Evolutionary conservation across 495 filamentous ascomycete species (phyloP).

Genomic region (Bacidia rubella): DNA sequence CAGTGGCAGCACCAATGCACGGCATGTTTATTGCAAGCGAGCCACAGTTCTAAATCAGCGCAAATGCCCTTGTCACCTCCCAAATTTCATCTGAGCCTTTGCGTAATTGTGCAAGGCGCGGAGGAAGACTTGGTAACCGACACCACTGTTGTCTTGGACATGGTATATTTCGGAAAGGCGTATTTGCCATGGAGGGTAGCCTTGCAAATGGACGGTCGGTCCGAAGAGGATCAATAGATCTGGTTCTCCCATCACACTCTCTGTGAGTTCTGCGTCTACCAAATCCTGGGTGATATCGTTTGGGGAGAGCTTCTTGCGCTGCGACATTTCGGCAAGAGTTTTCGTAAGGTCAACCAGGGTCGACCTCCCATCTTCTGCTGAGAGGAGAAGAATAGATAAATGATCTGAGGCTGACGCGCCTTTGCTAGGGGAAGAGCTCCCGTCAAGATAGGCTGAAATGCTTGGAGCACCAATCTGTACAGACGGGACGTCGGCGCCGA

Average conservation of each 20-base stretch:
- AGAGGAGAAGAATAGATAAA: constrained; percentile 74
- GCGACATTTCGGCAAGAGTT: constrained; percentile 86
- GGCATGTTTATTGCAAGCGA: too few relatives aligned
- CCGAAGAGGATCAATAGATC: constrained; percentile 82
- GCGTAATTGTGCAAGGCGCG: constrained; percentile 70
- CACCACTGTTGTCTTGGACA: constrained; percentile 37
- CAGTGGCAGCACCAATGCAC: too few relatives aligned
- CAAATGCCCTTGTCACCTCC: too few relatives aligned
- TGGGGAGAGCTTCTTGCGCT: constrained; percentile 65
- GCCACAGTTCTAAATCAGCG: too few relatives aligned
- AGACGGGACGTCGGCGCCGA: constrained; percentile 50
- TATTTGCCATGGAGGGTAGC: constrained; percentile 95
- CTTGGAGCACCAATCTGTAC: constrained; percentile 68
- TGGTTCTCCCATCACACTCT: constrained; percentile 64
- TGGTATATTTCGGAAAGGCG: constrained; percentile 85
- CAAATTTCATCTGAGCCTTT: constrained; percentile 77
- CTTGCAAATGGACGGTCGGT: constrained; percentile 64
- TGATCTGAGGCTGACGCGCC: constrained; percentile 23
- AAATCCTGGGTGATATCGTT: constrained; percentile 72
- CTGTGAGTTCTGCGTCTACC: constrained; percentile 76
- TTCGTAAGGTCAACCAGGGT: constrained; percentile 92
- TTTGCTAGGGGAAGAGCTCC: constrained; percentile 15
- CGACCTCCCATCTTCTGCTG: constrained; percentile 75
- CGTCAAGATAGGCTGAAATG: constrained; percentile 37
- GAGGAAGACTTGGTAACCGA: constrained; percentile 90